A percentile compares a stretch with the other conserved stretches of the same genome.
Evolutionary conservation across 805 yeast species (phyloP).

Genomic region (Sugiyamaella lignohabitans): DNA sequence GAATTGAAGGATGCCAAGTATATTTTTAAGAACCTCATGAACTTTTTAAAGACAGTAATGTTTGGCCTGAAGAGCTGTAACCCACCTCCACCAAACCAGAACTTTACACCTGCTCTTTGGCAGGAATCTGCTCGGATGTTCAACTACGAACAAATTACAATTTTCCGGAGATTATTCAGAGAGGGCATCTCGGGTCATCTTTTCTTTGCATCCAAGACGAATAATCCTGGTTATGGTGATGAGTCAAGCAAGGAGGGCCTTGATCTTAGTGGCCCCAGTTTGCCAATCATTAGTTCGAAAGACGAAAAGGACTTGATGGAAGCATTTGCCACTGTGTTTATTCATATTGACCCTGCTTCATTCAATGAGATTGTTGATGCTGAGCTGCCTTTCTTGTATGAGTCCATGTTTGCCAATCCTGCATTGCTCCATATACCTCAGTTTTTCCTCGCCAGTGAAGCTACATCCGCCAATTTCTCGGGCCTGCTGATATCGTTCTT

Average conservation of each 20-base stretch:
- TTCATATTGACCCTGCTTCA: constrained; percentile 90
- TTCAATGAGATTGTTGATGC: constrained; percentile 85
- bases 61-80: constrained; percentile 85
- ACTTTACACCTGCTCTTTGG: constrained; percentile 57
- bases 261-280: constrained; percentile 52
- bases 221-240: not conserved
- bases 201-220: constrained; percentile 56
- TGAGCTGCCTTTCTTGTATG: constrained; percentile 72
- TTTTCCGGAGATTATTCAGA: constrained; percentile 68
- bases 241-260: constrained; percentile 13
- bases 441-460: constrained; percentile 86
- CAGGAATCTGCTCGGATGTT: constrained; percentile 79
- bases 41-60: constrained; percentile 82
- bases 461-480: constrained; percentile 88
- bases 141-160: constrained; percentile 72
- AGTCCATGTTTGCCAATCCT: constrained; percentile 73
- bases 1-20: constrained; percentile 84
- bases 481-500: constrained; percentile 75
- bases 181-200: constrained; percentile 78
- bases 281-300: constrained; percentile 80
- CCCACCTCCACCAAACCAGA: constrained; percentile 55
- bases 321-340: constrained; percentile 85
- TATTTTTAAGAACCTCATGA: constrained; percentile 79
- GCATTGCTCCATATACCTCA: constrained; percentile 89
- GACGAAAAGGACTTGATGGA: constrained; percentile 97